Evolutionary conservation across 2,329 filamentous ascomycete species (phyloP).

Genomic region (Cordyceps militaris): DNA sequence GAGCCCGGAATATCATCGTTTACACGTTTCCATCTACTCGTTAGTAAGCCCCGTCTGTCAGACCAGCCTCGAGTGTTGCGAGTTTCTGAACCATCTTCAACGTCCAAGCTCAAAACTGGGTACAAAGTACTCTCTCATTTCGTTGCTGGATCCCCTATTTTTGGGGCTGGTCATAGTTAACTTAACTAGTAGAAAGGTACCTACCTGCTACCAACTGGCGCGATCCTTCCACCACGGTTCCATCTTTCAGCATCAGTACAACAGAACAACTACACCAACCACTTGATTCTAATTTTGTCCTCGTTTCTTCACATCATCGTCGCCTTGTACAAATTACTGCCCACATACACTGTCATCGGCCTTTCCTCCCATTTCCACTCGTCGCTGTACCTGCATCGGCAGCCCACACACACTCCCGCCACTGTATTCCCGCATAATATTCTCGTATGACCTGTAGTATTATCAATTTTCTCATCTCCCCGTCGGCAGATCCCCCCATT

Average conservation of each 20-base stretch:
- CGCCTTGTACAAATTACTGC: background rate
- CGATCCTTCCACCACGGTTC: no score
- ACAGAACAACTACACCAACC: no score
- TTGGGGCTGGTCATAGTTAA: no score
- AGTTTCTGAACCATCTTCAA: background rate
- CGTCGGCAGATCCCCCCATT: background rate
- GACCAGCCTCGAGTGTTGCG: no score
- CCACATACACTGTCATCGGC: background rate
- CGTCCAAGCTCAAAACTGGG: constrained; percentile 8
- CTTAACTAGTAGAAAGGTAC: no score
- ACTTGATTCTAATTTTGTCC: no score
- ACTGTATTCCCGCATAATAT: background rate
- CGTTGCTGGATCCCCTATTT: background rate
- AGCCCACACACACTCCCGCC: background rate
- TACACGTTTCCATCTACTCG: no score
- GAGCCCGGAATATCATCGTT: no score
- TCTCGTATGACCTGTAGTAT: background rate
- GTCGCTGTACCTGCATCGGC: background rate
- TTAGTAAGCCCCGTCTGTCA: no score
- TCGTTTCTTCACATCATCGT: no score
- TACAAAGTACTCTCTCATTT: background rate
- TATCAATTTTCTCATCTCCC: background rate
- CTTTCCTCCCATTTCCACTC: background rate
- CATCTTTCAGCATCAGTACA: no score
- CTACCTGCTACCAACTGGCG: no score